A percentile compares a stretch with the other conserved stretches of the same genome.
Conservation (phyloP, 257 asterid species). For the Ophiorrhiza pumila region DNA sequence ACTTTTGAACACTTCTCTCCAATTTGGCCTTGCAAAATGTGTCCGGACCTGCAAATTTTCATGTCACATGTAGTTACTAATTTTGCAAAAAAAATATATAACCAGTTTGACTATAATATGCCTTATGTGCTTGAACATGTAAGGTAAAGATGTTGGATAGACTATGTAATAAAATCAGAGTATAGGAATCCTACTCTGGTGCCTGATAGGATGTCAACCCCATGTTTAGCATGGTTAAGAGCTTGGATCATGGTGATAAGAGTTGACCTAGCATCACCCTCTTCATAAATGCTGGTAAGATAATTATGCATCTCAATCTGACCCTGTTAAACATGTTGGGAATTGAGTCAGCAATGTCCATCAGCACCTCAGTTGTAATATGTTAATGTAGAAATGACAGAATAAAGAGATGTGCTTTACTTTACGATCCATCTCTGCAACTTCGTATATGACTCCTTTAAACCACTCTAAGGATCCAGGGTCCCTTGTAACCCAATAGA, state of each 20-base stretch:
- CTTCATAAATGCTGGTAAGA: conserved; percentile 89
- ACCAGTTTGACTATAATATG: not conserved
- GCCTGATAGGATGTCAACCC: conserved; percentile 92
- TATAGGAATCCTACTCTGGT: conserved; percentile 56
- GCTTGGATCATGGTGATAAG: conserved; percentile 97
- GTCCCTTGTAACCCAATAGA: conserved; percentile 95
- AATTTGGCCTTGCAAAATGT: conserved; percentile 43
- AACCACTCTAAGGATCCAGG: conserved; percentile 95
- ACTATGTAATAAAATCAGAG: not conserved
- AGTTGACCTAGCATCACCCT: conserved; percentile 93
- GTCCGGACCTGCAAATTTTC: conserved; percentile 64
- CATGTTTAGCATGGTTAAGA: conserved; percentile 90
- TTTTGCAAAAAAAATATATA: not conserved
- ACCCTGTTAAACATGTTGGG: conserved; percentile 44
- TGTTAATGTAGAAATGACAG: not conserved
- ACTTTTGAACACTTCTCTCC: conserved; percentile 81
- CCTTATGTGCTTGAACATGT: not conserved
- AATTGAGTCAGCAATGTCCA: not conserved
- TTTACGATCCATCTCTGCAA: conserved; percentile 90
- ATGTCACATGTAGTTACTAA: not conserved
- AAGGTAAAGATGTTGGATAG: not conserved
- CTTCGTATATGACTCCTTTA: conserved; percentile 89
- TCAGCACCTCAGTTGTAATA: not conserved
- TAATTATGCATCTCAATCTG: conserved; percentile 97
- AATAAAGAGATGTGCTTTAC: conserved; percentile 26